Evolutionary conservation across 805 yeast genomes (phyloP).

Genomic region (Pichia kluyveri): DNA sequence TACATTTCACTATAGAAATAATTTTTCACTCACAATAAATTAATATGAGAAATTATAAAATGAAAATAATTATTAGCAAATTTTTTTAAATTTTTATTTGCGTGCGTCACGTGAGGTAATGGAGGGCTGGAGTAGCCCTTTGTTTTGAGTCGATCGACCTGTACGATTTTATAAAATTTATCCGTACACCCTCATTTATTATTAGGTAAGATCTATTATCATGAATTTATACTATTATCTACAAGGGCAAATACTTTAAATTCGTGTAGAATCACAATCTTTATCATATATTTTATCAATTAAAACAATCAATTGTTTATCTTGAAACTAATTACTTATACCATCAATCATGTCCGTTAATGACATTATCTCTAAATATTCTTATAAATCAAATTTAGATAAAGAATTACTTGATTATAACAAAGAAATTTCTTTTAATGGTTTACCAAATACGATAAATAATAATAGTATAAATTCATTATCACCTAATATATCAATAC

Average conservation of each 20-base stretch:
- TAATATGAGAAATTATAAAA: too few species aligned
- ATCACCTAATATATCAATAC: slow-evolving; percentile 61
- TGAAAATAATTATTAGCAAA: too few species aligned
- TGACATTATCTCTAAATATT: slow-evolving; percentile 22
- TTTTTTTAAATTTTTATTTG: too few species aligned
- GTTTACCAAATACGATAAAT: not conserved
- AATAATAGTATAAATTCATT: slow-evolving; percentile 15
- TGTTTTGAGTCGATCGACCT: not conserved
- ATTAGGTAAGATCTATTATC: too few species aligned
- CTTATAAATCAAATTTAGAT: slow-evolving; percentile 17
- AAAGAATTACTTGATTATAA: slow-evolving; percentile 17
- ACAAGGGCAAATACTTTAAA: not conserved
- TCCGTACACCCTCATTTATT: not conserved
- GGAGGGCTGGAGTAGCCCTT: too few species aligned
- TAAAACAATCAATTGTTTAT: too few species aligned
- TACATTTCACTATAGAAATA: too few species aligned
- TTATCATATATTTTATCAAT: too few species aligned
- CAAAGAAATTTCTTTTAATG: slow-evolving; percentile 2
- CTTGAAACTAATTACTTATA: too few species aligned
- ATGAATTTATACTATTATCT: not conserved
- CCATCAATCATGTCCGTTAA: slow-evolving; percentile 21
- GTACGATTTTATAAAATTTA: not conserved
- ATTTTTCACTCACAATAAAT: too few species aligned
- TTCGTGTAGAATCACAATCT: too few species aligned
- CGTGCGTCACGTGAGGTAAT: too few species aligned